Conservation (phyloP, 768 basidiomycete species). For the Leccinum arenicola region DNA sequence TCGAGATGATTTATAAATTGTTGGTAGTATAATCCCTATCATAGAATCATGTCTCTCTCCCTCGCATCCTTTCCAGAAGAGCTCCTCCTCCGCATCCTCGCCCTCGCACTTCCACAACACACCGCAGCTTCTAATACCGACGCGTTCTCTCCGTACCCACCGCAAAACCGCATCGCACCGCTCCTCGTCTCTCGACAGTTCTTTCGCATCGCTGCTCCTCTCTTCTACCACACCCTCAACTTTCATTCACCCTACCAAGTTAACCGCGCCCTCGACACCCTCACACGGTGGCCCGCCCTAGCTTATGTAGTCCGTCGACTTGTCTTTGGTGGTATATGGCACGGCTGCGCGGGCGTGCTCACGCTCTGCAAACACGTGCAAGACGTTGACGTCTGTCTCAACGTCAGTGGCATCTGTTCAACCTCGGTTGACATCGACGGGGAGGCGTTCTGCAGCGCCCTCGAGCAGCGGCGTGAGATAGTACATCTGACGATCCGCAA, state of each 20-base stretch:
- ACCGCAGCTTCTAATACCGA: constrained; percentile 21
- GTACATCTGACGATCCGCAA: constrained; percentile 54
- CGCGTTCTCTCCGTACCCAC: constrained; percentile 11
- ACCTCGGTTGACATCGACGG: constrained; percentile 18
- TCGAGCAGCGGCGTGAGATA: constrained; percentile 38
- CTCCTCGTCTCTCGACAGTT: constrained; percentile 53
- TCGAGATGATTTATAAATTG: not conserved
- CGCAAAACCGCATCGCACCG: constrained; percentile 34
- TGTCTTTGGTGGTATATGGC: constrained; percentile 40
- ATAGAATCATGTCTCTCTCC: constrained; percentile 9
- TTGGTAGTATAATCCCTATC: constrained; percentile 8
- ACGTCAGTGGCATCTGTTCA: constrained; percentile 6
- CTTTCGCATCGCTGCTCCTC: constrained; percentile 53
- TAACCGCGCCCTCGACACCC: constrained; percentile 34
- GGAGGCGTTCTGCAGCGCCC: constrained; percentile 39
- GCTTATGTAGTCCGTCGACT: constrained; percentile 41
- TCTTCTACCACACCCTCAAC: constrained; percentile 53
- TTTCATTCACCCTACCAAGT: constrained; percentile 42
- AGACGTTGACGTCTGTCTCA: constrained; percentile 40
- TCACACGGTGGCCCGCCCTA: constrained; percentile 37
- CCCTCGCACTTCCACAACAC: constrained; percentile 25
- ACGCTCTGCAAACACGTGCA: constrained; percentile 26
- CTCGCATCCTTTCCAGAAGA: constrained; percentile 39
- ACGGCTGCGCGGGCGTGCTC: constrained; percentile 40
- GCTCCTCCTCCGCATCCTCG: constrained; percentile 47